Base-by-base conservation (phyloP, 2,329 filamentous ascomycete genomes). In the Bipolaris victoriae region DNA sequence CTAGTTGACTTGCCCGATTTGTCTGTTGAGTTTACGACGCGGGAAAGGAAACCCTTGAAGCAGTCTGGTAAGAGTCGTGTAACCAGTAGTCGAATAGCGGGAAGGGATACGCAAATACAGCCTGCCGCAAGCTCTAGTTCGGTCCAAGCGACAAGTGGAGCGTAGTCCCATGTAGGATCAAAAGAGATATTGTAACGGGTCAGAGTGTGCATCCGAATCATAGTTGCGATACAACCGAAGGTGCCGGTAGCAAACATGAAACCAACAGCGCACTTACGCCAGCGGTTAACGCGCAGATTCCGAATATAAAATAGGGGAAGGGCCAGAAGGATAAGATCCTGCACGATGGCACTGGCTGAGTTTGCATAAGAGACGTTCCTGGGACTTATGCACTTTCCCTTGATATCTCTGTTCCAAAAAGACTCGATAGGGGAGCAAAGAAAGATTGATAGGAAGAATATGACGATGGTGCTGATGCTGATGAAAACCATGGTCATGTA, bases 91-190 rank as follows among this genome's bases (percentile, higher is more conserved):
- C 70, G 67, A 6, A 69, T 59, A 1, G 70, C 58, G 1, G 70
- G 69, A 2, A 71, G 58, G 3, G 62, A 70, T 26, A 68, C 63
- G 41, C 67, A 71, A 3, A 64, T 50, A 7, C 68, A 67, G 0
- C 63, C 62, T 29, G 66, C 57, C 3, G 58, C 63, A 10, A 71
- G 65, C 40, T 72, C 70, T 2, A 70, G 49, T 10, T 61, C 67
- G 3, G 70, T 71, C 67, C 68, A 72, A 3, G 69, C 60, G 1
- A 60, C 62, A 7, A 67, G 56, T 5, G 63, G 53, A 0, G 64
- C 61, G 35, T 71, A 71, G 43, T 70, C 64, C 68, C 65, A 72
- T 2, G 70, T 72, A 18, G 68, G 64, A 18, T 72, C 69, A 18
- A 68, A 55, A 1, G 63, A 68, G 11, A 67, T 65, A 11, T 64